phyloP scores from a whole-genome alignment of 176 grass and related monocot genomes.

The Typha latifolia region DNA sequence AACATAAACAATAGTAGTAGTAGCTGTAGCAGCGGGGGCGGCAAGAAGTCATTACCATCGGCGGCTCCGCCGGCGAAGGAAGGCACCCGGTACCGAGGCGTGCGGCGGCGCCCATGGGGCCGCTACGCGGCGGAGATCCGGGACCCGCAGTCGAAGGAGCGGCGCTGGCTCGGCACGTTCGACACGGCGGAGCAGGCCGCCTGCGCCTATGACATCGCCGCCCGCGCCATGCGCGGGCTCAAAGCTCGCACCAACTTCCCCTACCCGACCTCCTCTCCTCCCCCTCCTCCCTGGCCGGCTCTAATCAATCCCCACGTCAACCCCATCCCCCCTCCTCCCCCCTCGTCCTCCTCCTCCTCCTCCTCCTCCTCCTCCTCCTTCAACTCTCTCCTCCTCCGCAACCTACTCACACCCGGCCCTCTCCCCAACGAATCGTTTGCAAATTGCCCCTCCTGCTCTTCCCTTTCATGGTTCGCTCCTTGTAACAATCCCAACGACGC shows the following conservation, averaged over 20 bases:
- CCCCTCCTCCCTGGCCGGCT: slow-evolving; percentile 32
- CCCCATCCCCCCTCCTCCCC: neutral
- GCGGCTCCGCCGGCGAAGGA: neutral
- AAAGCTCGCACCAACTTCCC: slow-evolving; percentile 98
- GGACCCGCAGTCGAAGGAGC: slow-evolving; percentile 77
- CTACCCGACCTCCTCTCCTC: neutral
- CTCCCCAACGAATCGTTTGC: neutral
- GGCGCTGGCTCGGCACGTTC: slow-evolving; percentile 91
- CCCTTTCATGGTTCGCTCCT: neutral
- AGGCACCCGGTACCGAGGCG: slow-evolving; percentile 58
- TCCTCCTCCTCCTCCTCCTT: slow-evolving; percentile 31
- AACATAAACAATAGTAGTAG: neutral
- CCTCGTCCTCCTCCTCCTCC: slow-evolving; percentile 13
- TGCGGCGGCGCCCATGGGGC: slow-evolving; percentile 87
- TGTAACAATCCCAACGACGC: neutral
- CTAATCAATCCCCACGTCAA: neutral
- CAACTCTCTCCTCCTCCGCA: slow-evolving; percentile 39
- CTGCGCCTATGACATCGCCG: slow-evolving; percentile 89
- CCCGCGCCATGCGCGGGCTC: slow-evolving; percentile 78
- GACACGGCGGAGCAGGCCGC: slow-evolving; percentile 97
- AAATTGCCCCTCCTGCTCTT: slow-evolving; percentile 2
- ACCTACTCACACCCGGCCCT: slow-evolving; percentile 33
- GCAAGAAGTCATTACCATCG: neutral
- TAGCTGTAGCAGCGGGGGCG: slow-evolving; percentile 18
- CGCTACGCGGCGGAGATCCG: slow-evolving; percentile 93